A percentile compares a stretch with the other conserved stretches of the same genome.
These are phyloP conservation scores for Aspergillus puulaauensis DNA, from an alignment of 2,329 filamentous ascomycete genomes.

Conservation along the genomic window DNA sequence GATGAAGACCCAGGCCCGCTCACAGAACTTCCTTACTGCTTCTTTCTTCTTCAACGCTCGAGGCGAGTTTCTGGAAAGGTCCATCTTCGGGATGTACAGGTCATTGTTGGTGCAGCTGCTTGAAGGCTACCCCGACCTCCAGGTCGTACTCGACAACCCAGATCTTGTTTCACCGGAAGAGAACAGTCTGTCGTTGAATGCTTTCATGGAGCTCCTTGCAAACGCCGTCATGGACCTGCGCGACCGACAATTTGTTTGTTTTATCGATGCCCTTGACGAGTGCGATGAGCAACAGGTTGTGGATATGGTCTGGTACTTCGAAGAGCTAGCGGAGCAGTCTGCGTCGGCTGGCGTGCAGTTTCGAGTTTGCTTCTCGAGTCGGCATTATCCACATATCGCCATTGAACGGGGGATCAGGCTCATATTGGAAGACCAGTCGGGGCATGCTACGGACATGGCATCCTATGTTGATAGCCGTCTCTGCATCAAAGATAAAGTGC, in stretches of 20 bases:
- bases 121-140: slow-evolving; percentile 19
- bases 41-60: slow-evolving; percentile 33
- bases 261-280: slow-evolving; percentile 51
- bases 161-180: not conserved
- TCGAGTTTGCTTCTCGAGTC: slow-evolving; percentile 42
- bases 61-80: slow-evolving; percentile 23
- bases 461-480: slow-evolving; percentile 18
- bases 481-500: slow-evolving; percentile 16
- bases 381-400: slow-evolving; percentile 45
- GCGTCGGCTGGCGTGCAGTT: slow-evolving; percentile 16
- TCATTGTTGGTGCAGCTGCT: slow-evolving; percentile 29
- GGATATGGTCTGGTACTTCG: slow-evolving; percentile 40
- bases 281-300: slow-evolving; percentile 40
- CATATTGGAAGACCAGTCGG: slow-evolving; percentile 39
- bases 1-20: slow-evolving; percentile 31
- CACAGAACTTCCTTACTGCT: slow-evolving; percentile 23
- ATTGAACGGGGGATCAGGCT: slow-evolving; percentile 33
- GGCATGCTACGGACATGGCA: slow-evolving; percentile 34
- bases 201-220: slow-evolving; percentile 20
- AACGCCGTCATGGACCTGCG: slow-evolving; percentile 14
- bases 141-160: slow-evolving; percentile 3
- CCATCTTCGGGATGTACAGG: slow-evolving; percentile 27
- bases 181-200: slow-evolving; percentile 21
- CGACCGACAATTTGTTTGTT: slow-evolving; percentile 25
- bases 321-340: slow-evolving; percentile 27